phyloP scores from a whole-genome alignment of 305 asterid genomes.

The Solanum hybrid region DNA sequence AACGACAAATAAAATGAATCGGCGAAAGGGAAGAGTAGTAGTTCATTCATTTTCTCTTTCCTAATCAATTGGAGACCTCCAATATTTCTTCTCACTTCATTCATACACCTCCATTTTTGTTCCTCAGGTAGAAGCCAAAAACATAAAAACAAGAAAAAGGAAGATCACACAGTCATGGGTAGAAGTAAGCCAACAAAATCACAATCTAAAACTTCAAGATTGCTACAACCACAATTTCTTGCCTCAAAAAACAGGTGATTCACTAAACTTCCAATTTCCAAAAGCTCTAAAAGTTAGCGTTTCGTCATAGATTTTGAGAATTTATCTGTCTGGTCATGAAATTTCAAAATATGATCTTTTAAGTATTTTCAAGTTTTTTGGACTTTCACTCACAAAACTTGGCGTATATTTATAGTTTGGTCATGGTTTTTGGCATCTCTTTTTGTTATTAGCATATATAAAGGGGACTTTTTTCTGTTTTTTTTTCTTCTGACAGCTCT shows the following conservation, averaged over 20 bases:
- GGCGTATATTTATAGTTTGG: not conserved
- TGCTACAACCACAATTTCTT: constrained; percentile 11
- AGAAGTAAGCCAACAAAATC: constrained; percentile 12
- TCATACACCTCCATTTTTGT: constrained; percentile 14
- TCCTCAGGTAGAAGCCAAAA: constrained; percentile 1
- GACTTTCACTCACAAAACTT: not conserved
- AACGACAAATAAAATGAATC: not conserved
- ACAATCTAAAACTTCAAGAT: constrained; percentile 14
- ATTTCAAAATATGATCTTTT: not conserved
- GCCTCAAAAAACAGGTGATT: constrained; percentile 52
- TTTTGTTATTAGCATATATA: not conserved
- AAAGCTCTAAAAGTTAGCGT: not conserved
- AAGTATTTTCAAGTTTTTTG: not conserved
- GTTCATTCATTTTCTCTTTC: constrained; percentile 9
- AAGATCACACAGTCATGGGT: constrained; percentile 21
- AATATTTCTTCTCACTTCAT: constrained; percentile 13
- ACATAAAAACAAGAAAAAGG: not conserved
- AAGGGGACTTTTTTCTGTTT: not conserved
- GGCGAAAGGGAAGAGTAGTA: too few species aligned
- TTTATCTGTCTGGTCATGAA: not conserved
- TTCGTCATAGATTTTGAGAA: not conserved
- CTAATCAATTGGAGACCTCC: not conserved
- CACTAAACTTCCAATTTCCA: not conserved
- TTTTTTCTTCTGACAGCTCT: not conserved
- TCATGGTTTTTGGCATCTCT: not conserved